Evolutionary conservation across 2,329 filamentous ascomycete genomes (phyloP), one percentile per base, ranked within the genome.

Genomic region (Fusarium albosuccineum): DNA sequence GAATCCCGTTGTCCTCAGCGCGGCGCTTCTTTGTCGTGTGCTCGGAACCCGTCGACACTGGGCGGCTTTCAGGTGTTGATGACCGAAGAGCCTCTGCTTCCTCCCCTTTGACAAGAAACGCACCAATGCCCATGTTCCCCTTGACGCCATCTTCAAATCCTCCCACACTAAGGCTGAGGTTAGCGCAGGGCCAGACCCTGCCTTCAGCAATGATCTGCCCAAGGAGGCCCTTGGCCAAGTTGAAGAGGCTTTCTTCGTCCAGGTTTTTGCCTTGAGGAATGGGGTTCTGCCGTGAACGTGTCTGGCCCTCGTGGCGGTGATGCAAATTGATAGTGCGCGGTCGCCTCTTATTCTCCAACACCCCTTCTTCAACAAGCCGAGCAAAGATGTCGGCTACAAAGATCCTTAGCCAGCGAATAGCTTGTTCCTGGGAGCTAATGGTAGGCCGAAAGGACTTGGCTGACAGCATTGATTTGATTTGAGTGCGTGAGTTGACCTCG

Each of bases 381-480:
- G 92, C 91, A 78, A 92, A 96, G 52, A 99, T 97, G 76, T 99
- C 96, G 1, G 93, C 92, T 5, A 87, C 89, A 76, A 98, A 98
- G 56, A 99, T 97, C 10, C 91, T 86, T 39, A 99, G 83, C 96
- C 96, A 99, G 62, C 89, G 90, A 26, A 87, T 82, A 1, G 91
- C 95, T 76, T 97, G 92, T 22, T 96, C 93, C 16, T 87, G 81
- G 3, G 85, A 91, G 70, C 89, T 92, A 75, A 98, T 95, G 57
- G 86, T 89, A 0, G 96, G 96, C 27, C 92, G 86, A 74, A 99
- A 99, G 0, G 94, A 97, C 76, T 99, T 99, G 17, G 96, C 94
- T 2, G 94, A 97, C 13, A 98, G 84, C 94, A 99, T 98, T 14
- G 92, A 96, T 77, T 98, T 97, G 82, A 97, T 97, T 74, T 96